phyloP scores from a whole-genome alignment of 2,329 filamentous ascomycete genomes.

The Diaporthe sp. region DNA sequence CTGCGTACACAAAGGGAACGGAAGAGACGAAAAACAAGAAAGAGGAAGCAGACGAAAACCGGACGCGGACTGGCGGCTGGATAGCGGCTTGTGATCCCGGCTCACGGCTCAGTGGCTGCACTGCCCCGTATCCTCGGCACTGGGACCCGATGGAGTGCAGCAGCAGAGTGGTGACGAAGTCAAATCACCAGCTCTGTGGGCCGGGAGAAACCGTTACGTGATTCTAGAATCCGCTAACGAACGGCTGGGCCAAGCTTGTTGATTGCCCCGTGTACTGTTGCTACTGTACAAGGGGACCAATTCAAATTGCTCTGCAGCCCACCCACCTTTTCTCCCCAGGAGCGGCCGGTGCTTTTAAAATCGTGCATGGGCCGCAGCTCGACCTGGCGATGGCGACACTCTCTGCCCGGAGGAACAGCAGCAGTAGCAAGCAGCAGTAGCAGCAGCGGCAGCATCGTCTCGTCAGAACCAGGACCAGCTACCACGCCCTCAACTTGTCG shows the following conservation, averaged over 20 bases:
- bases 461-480: background rate
- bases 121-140: constrained; percentile 3
- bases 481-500: background rate
- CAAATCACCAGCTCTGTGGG: constrained; percentile 1
- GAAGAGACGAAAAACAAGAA: background rate
- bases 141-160: background rate
- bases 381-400: background rate
- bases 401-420: background rate
- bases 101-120: background rate
- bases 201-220: constrained; percentile 24
- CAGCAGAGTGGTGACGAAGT: constrained; percentile 3
- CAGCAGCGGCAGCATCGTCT: background rate
- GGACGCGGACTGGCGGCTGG: background rate
- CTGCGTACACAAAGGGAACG: background rate
- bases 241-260: background rate
- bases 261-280: background rate
- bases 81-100: background rate
- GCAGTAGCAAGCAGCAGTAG: background rate
- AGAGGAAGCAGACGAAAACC: background rate
- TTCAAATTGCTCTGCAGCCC: background rate
- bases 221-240: constrained; percentile 5
- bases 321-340: background rate
- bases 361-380: background rate
- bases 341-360: background rate
- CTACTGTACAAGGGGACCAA: too few species aligned